phyloP scores from a whole-genome alignment of 1,139 yeast species.

The Geotrichum restrictum region DNA sequence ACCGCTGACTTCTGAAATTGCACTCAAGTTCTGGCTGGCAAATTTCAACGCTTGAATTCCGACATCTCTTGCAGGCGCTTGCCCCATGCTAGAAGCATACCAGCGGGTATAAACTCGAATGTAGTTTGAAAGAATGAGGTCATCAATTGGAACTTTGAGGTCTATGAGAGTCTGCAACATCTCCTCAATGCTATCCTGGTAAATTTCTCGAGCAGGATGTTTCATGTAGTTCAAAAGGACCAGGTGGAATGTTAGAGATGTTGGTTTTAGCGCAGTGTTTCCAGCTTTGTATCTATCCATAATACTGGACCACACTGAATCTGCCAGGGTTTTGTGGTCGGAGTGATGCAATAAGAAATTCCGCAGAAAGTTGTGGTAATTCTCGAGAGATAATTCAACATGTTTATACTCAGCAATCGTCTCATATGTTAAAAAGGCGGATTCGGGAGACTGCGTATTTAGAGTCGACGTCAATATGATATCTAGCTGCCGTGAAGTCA shows the following conservation, averaged over 20 bases:
- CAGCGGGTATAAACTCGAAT: background rate
- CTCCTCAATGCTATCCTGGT: background rate
- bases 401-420: background rate
- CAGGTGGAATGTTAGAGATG: background rate
- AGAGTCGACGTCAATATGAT: slow-evolving; percentile 3
- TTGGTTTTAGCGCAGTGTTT: background rate
- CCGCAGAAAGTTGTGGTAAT: slow-evolving; percentile 1
- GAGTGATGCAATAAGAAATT: background rate
- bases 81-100: background rate
- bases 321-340: background rate
- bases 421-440: background rate
- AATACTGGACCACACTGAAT: background rate
- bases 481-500: slow-evolving; percentile 10
- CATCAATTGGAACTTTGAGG: background rate
- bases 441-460: background rate
- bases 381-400: background rate
- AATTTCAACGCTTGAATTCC: background rate
- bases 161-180: background rate
- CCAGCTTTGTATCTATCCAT: background rate
- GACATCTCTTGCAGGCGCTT: background rate
- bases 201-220: background rate
- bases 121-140: background rate
- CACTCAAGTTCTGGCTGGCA: background rate
- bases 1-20: background rate
- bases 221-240: background rate